phyloP scores from a whole-genome alignment of 2,329 filamentous ascomycete genomes.

The Aureobasidium pullulans region DNA sequence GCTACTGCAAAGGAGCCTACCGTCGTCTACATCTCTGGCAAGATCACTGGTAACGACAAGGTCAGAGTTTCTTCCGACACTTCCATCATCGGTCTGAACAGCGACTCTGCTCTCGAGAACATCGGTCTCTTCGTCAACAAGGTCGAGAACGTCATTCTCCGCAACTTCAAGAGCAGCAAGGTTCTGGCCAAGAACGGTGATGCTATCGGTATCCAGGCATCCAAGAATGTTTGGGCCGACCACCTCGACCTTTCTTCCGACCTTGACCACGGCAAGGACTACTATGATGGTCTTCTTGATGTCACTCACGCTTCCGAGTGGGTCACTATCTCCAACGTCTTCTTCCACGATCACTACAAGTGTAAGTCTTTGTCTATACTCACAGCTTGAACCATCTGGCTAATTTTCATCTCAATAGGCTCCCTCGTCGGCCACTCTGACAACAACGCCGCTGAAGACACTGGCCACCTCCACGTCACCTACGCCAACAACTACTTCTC shows the following conservation, averaged over 20 bases:
- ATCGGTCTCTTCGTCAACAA: conserved; percentile 43
- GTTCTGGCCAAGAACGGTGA: conserved; percentile 43
- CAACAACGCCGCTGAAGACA: conserved; percentile 52
- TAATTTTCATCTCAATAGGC: neutral
- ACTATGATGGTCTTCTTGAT: conserved; percentile 61
- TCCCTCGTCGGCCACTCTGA: conserved; percentile 55
- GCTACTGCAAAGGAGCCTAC: conserved; percentile 27
- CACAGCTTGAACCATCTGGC: neutral
- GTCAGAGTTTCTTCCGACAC: conserved; percentile 44
- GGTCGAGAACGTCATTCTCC: conserved; percentile 49
- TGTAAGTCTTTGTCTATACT: conserved; percentile 22
- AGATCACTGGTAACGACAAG: conserved; percentile 35
- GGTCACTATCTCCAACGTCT: conserved; percentile 44
- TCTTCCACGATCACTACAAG: conserved; percentile 55
- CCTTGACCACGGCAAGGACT: conserved; percentile 56
- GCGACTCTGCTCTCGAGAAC: conserved; percentile 35
- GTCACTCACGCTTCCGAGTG: conserved; percentile 57
- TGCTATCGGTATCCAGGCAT: conserved; percentile 43
- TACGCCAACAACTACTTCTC: conserved; percentile 60
- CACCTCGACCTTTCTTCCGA: conserved; percentile 59
- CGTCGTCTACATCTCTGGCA: conserved; percentile 42
- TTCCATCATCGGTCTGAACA: conserved; percentile 44
- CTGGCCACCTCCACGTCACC: conserved; percentile 55
- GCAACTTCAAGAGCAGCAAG: conserved; percentile 48
- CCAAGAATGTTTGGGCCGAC: conserved; percentile 56